Percentiles rank a stretch among this genome's conserved stretches.
Evolutionary conservation across 176 grass and related monocot genomes (phyloP).

Genomic region (Triticum turgidum): DNA sequence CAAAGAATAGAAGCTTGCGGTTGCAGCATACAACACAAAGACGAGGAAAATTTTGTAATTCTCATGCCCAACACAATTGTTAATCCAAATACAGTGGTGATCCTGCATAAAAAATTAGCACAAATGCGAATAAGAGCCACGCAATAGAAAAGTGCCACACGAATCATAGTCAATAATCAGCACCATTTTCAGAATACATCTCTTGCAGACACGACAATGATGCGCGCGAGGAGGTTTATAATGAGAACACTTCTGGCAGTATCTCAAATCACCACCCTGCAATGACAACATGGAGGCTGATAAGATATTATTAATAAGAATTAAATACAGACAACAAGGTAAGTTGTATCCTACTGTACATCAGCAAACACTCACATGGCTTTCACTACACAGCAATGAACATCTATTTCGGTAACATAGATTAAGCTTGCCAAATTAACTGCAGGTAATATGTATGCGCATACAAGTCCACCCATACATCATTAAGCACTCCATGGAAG

Average conservation of each 20-base stretch:
- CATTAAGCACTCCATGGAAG: neutral
- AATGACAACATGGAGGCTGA: slow-evolving; percentile 32
- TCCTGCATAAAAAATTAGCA: slow-evolving; percentile 50
- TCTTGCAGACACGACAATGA: slow-evolving; percentile 97
- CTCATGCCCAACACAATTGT: slow-evolving; percentile 91
- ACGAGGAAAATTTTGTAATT: slow-evolving; percentile 90
- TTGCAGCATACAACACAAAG: slow-evolving; percentile 79
- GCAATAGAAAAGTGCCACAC: neutral
- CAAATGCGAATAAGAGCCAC: neutral
- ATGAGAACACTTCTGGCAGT: slow-evolving; percentile 92
- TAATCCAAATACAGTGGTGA: slow-evolving; percentile 99
- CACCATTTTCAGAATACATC: slow-evolving; percentile 96
- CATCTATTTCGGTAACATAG: slow-evolving; percentile 3
- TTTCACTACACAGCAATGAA: neutral
- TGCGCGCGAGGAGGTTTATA: slow-evolving; percentile 93
- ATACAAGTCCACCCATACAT: neutral
- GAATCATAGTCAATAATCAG: neutral
- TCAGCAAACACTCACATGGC: neutral
- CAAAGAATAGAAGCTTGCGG: slow-evolving; percentile 83
- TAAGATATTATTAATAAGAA: neutral
- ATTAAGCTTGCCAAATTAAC: neutral
- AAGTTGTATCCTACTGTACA: slow-evolving; percentile 11
- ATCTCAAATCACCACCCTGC: slow-evolving; percentile 95
- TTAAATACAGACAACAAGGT: neutral
- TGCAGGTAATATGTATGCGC: neutral